Evolutionary conservation across 192 early-diverging fungal species (phyloP).

Genomic region (Oehlia diaphana): DNA sequence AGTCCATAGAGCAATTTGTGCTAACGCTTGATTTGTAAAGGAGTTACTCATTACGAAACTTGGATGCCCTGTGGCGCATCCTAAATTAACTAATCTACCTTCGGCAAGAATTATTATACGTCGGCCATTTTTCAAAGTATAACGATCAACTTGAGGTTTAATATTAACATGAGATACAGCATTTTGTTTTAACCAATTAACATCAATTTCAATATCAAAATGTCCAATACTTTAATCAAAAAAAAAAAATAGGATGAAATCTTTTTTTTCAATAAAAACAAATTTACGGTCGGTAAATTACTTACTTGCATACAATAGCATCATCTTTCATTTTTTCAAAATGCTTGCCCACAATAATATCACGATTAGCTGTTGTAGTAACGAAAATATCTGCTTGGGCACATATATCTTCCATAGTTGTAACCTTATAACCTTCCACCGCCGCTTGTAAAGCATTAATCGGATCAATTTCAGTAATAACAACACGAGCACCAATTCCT

Average conservation of each 20-base stretch:
- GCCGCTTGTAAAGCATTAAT: constrained; percentile 99
- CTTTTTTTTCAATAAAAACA: too few species aligned
- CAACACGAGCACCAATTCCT: constrained; percentile 97
- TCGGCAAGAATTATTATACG: constrained; percentile 98
- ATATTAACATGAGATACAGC: constrained; percentile 86
- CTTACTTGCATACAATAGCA: constrained; percentile 92
- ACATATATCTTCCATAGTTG: constrained; percentile 98
- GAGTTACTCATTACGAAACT: constrained; percentile 99
- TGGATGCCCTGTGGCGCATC: constrained; percentile 98
- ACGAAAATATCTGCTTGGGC: constrained; percentile 95
- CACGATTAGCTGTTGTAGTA: constrained; percentile 98
- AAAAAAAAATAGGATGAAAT: too few species aligned
- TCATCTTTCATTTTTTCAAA: constrained; percentile 96
- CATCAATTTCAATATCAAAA: constrained; percentile 99
- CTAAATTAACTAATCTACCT: constrained; percentile 99
- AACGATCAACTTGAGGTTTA: constrained; percentile 99
- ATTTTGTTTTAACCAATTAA: constrained; percentile 97
- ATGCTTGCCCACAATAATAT: constrained; percentile 94
- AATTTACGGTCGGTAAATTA: not conserved
- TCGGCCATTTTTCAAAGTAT: constrained; percentile 83
- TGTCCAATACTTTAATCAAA: constrained; percentile 78
- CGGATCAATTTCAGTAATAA: constrained; percentile 98
- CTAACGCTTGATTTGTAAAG: constrained; percentile 98
- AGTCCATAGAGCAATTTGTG: constrained; percentile 99
- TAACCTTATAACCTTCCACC: constrained; percentile 98